phyloP scores from a whole-genome alignment of 2,329 filamentous ascomycete genomes.

The Boeremia lycopersici region DNA sequence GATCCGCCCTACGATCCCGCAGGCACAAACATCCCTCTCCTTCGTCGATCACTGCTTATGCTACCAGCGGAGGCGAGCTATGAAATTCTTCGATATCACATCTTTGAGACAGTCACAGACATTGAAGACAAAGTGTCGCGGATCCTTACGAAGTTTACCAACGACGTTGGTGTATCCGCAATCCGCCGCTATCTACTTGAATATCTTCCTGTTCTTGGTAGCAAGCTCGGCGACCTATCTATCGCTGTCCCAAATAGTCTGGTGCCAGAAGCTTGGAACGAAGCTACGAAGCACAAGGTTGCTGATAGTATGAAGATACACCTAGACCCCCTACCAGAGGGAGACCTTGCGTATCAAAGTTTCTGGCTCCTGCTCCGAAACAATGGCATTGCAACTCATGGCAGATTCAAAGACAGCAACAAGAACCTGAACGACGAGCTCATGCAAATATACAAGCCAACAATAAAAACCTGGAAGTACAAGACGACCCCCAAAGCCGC shows the following conservation, averaged over 20 bases:
- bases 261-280: background rate
- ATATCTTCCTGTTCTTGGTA: background rate
- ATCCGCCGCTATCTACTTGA: background rate
- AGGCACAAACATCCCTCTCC: constrained; percentile 1
- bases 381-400: background rate
- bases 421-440: constrained; percentile 2
- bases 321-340: background rate
- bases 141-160: background rate
- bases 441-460: background rate
- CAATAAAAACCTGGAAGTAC: background rate
- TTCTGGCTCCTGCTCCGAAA: constrained; percentile 5
- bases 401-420: background rate
- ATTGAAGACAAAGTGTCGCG: constrained; percentile 2
- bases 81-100: constrained; percentile 1
- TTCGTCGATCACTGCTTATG: constrained; percentile 7
- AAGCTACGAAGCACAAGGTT: background rate
- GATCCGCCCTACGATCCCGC: background rate
- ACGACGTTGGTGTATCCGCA: constrained; percentile 7
- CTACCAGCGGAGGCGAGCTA: constrained; percentile 9
- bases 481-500: background rate
- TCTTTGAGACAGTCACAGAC: background rate
- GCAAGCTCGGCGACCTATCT: background rate
- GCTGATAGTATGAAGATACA: background rate
- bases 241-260: background rate
- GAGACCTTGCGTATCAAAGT: background rate